phyloP scores from a whole-genome alignment of 345 rosid species.

The Corchorus olitorius region DNA sequence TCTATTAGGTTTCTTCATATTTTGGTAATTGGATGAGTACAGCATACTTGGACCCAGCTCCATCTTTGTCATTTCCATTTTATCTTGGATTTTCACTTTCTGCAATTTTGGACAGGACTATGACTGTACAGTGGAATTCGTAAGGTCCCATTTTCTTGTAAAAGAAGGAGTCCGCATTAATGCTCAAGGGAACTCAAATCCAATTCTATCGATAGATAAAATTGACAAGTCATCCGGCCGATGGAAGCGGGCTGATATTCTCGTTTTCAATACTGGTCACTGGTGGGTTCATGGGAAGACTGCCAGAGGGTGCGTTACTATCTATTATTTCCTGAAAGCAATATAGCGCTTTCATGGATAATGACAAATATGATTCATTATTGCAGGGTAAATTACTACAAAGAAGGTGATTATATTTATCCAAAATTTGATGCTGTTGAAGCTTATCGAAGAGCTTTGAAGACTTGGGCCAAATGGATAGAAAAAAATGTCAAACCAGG shows the following conservation, averaged over 20 bases:
- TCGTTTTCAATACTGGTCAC: conserved; percentile 92
- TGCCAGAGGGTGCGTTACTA: conserved; percentile 67
- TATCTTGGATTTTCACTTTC: conserved; percentile 5
- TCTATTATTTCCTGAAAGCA: not conserved
- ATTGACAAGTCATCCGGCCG: conserved; percentile 70
- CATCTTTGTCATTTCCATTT: not conserved
- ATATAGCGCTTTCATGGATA: not conserved
- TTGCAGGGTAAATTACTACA: conserved; percentile 86
- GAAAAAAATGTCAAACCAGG: conserved; percentile 51
- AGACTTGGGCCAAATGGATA: conserved; percentile 91
- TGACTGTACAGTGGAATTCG: conserved; percentile 81
- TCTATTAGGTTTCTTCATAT: not conserved
- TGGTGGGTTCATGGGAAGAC: conserved; percentile 99
- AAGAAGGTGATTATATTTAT: conserved; percentile 84
- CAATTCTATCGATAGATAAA: conserved; percentile 75
- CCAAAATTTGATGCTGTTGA: conserved; percentile 81
- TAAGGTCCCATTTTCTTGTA: conserved; percentile 95
- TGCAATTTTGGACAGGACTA: conserved; percentile 60
- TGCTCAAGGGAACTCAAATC: conserved; percentile 75
- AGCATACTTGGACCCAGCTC: not conserved
- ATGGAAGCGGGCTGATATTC: conserved; percentile 85
- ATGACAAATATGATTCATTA: conserved; percentile 23
- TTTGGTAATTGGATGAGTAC: conserved; percentile 1
- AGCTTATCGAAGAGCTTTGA: conserved; percentile 82
- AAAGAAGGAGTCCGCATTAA: conserved; percentile 79